Evolutionary conservation across 371 early-diverging fungal genomes (phyloP).

Genomic region (Smittium culicis): DNA sequence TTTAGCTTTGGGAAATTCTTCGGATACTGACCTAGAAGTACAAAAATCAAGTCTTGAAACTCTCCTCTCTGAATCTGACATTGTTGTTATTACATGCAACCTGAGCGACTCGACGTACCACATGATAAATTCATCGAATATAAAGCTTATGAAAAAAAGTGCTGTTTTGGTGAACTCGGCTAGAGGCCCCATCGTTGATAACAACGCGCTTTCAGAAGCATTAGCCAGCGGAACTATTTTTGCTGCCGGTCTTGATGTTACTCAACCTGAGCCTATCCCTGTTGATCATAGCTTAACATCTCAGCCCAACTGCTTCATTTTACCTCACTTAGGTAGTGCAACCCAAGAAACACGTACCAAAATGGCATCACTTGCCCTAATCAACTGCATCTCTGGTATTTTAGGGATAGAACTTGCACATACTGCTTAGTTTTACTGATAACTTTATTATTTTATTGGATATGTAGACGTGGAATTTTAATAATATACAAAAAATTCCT

Average conservation of each 20-base stretch:
- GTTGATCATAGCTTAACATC: conserved; percentile 40
- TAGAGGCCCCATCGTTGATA: conserved; percentile 64
- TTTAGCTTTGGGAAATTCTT: too few species aligned
- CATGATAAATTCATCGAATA: conserved; percentile 49
- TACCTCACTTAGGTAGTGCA: conserved; percentile 71
- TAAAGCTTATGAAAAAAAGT: conserved; percentile 51
- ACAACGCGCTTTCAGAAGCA: conserved; percentile 55
- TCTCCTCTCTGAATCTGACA: conserved; percentile 49
- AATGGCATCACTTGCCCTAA: conserved; percentile 36
- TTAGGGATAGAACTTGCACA: not conserved
- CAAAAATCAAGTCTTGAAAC: conserved; percentile 29
- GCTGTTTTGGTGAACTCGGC: conserved; percentile 68
- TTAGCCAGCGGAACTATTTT: conserved; percentile 45
- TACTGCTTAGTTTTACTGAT: not conserved
- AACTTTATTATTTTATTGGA: too few species aligned
- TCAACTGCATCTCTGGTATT: not conserved
- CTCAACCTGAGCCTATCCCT: conserved; percentile 71
- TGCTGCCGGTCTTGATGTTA: conserved; percentile 72
- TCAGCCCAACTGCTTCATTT: conserved; percentile 48
- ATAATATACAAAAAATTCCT: too few species aligned
- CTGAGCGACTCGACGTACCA: conserved; percentile 50
- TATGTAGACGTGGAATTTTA: too few species aligned
- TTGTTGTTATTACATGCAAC: conserved; percentile 58
- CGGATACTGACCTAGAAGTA: conserved; percentile 5
- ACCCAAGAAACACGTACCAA: conserved; percentile 65